Evolutionary conservation across 768 basidiomycete genomes (phyloP).

Genomic region (Hydnomerulius pinastri): DNA sequence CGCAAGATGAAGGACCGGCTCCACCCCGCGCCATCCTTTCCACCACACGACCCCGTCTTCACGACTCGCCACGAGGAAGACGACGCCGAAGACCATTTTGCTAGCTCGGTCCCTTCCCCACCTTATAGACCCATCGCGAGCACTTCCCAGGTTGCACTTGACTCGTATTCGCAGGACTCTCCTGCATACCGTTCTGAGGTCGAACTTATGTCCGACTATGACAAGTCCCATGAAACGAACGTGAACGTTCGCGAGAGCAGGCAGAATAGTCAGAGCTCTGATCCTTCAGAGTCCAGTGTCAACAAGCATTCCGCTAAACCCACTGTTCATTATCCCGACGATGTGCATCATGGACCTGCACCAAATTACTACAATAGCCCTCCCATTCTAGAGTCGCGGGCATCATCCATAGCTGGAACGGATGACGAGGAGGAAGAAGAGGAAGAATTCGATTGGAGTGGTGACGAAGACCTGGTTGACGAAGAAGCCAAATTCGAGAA

Average conservation of each 20-base stretch:
- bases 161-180: conserved; percentile 18
- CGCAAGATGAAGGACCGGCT: conserved; percentile 13
- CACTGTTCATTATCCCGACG: conserved; percentile 57
- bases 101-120: conserved; percentile 33
- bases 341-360: conserved; percentile 32
- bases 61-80: conserved; percentile 16
- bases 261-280: conserved; percentile 14
- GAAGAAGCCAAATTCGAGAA: conserved; percentile 67
- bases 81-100: conserved; percentile 15
- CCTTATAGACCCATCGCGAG: conserved; percentile 39
- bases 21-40: conserved; percentile 13
- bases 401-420: conserved; percentile 49
- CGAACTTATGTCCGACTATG: conserved; percentile 20
- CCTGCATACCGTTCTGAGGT: conserved; percentile 25
- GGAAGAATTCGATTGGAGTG: conserved; percentile 74
- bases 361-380: conserved; percentile 24
- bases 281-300: conserved; percentile 10
- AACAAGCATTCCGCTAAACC: conserved; percentile 32
- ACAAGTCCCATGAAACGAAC: conserved; percentile 4
- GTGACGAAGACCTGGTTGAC: conserved; percentile 73
- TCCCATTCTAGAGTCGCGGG: conserved; percentile 37
- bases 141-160: conserved; percentile 34
- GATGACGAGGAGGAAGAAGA: conserved; percentile 62
- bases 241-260: conserved; percentile 1
- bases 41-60: conserved; percentile 13